A percentile compares a stretch with the other conserved stretches of the same genome.
phyloP scores from a whole-genome alignment of 148 eudicot species.

The Cornus florida region DNA sequence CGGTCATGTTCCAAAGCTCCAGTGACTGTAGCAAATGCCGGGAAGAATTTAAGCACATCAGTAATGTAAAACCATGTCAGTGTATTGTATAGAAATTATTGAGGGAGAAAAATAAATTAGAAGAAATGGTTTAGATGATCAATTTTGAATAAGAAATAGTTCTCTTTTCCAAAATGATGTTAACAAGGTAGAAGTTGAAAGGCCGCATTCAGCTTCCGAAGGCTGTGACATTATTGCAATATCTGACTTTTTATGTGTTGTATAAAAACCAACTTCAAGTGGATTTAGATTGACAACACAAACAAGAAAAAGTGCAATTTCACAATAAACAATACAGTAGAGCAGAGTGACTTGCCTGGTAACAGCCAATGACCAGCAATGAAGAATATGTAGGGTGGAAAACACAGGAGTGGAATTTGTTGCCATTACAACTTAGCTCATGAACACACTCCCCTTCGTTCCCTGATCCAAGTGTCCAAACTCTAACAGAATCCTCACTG shows the following conservation, averaged over 20 bases:
- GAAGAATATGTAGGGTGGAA: conserved; percentile 63
- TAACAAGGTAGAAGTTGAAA: no score
- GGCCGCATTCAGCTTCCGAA: no score
- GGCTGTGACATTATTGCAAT: not conserved
- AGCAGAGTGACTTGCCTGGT: conserved; percentile 48
- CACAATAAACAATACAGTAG: not conserved
- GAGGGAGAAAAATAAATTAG: no score
- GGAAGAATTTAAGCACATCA: not conserved
- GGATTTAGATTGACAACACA: not conserved
- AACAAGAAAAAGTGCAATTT: not conserved
- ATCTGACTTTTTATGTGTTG: not conserved
- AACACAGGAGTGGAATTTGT: conserved; percentile 54
- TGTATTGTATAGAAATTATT: not conserved
- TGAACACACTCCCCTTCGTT: conserved; percentile 48
- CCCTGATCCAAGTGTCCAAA: conserved; percentile 54
- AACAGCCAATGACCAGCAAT: conserved; percentile 56
- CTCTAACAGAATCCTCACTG: conserved; percentile 58
- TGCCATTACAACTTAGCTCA: conserved; percentile 51
- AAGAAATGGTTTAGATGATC: no score
- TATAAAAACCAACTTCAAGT: not conserved
- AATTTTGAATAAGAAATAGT: no score
- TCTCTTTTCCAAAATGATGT: no score
- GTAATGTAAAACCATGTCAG: not conserved
- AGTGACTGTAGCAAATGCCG: conserved; percentile 34
- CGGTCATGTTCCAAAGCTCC: conserved; percentile 75